Evolutionary conservation across 306 rosid species (phyloP), one percentile per base, ranked within the genome.

Genomic region (Prunus mongolica): DNA sequence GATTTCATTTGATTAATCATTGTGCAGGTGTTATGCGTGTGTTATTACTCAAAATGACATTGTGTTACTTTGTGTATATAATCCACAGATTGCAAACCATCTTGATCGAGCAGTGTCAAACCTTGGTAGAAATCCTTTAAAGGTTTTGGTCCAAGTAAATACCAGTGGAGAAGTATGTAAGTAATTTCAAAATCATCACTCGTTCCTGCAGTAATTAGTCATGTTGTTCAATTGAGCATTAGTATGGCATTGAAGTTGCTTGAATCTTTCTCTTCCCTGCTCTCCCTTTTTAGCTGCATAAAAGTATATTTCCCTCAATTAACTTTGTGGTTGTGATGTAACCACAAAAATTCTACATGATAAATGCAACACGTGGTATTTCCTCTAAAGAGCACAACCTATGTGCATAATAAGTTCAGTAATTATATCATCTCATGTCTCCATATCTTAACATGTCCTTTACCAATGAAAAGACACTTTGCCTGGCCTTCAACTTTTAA

Each of bases 141-240:
- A 81, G 82, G 88, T 93, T 76, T 73, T 89, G 82, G 89, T 93
- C 72, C 98, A 93, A 88, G 96, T 93, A 70, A 93, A 93, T 83
- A 93, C 97, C 73, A 93, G 98, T 82, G 98, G 98, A 82, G 97
- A 93, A 89, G 86, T 61, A 76, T 91, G 98, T 93, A 81, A 84
- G 98, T 83, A 46, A 67, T 30, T 78, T 11, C 8, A 72, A 79
- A 73, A 71, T 72, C 79, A 22, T 19, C 49, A 11, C 32, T 82
- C 14, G n/a, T 46, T 66, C 52, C n/a, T 64, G 20, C 67, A 69
- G 47, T 32, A 14, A 22, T 62, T 50, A 44, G 45, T 49, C 73
- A 34, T 80, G 45, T 65, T 69, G 46, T 55, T 30, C 5, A 76
- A 61, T 54, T 69, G 22, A 19, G 72, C 11, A 71, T 52, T 51